Percentiles rank a stretch among this genome's conserved stretches.
phyloP scores from a whole-genome alignment of 495 filamentous ascomycete species.

The Trichoderma erinaceum region DNA sequence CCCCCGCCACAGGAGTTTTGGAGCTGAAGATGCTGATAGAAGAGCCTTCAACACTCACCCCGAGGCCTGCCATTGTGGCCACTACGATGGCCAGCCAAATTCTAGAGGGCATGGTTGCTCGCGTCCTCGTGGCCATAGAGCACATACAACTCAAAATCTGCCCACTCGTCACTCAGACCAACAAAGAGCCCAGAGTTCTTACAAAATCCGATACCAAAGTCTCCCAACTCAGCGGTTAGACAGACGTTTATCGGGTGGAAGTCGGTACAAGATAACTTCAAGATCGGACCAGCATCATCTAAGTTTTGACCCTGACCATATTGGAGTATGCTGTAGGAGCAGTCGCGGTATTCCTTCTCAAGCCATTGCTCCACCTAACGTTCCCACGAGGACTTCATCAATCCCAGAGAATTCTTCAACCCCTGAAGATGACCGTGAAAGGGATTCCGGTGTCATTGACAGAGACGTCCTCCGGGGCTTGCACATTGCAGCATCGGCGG shows the following conservation, averaged over 20 bases:
- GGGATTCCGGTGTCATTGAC: constrained; percentile 30
- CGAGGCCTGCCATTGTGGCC: background rate
- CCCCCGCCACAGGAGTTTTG: background rate
- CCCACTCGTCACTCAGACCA: background rate
- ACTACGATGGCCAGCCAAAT: constrained; percentile 1
- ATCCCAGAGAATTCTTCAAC: background rate
- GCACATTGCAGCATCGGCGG: constrained; percentile 42
- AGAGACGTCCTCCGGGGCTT: constrained; percentile 42
- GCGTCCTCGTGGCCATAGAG: background rate
- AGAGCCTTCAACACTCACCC: background rate
- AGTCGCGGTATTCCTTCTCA: background rate
- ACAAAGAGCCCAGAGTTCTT: background rate
- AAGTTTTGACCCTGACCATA: constrained; percentile 7
- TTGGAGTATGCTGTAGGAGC: background rate
- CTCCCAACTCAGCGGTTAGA: background rate
- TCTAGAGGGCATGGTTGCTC: background rate
- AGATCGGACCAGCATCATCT: background rate
- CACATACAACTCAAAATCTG: background rate
- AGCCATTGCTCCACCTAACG: background rate
- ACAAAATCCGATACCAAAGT: background rate
- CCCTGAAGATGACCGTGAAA: constrained; percentile 21
- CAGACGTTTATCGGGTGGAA: background rate
- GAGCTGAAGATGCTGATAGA: background rate
- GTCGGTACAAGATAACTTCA: background rate
- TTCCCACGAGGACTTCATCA: background rate